Percentiles rank a stretch among this genome's conserved stretches.
Evolutionary conservation across 306 rosid species (phyloP).

Genomic region (Medicago arabica): DNA sequence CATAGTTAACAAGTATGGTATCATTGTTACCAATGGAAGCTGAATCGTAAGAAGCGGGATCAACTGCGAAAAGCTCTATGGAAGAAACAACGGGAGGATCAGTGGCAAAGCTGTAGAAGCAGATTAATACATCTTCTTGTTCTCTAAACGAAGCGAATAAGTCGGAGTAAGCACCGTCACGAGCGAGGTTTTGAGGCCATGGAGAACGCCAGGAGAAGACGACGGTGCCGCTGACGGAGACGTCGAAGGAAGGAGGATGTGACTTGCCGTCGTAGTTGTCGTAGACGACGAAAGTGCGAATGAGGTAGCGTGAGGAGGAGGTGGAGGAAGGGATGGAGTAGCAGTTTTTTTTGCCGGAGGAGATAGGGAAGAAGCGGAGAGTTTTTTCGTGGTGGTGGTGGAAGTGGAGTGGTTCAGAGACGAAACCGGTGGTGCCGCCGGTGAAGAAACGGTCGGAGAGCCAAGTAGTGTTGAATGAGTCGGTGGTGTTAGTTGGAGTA

Average conservation of each 20-base stretch:
- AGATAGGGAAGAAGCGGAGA: conserved; percentile 79
- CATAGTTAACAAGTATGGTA: conserved; percentile 75
- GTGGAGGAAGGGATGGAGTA: conserved; percentile 68
- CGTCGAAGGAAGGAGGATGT: conserved; percentile 88
- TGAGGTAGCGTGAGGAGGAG: conserved; percentile 62
- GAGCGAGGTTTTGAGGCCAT: conserved; percentile 67
- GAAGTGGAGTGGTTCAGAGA: conserved; percentile 89
- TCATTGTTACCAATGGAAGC: conserved; percentile 31
- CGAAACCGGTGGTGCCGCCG: conserved; percentile 68
- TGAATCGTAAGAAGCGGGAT: conserved; percentile 68
- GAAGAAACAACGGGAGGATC: conserved; percentile 88
- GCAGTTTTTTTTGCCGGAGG: conserved; percentile 94
- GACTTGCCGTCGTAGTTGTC: conserved; percentile 95
- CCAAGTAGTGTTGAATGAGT: conserved; percentile 73
- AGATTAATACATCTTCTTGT: conserved; percentile 63
- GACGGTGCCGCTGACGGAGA: conserved; percentile 73
- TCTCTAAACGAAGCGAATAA: conserved; percentile 53
- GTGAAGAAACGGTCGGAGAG: conserved; percentile 84
- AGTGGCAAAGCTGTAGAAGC: conserved; percentile 91
- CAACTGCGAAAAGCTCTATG: conserved; percentile 68
- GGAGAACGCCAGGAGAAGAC: conserved; percentile 95
- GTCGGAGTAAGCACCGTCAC: conserved; percentile 86
- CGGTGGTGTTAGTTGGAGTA: conserved; percentile 61
- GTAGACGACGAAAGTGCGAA: conserved; percentile 83
- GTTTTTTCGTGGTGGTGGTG: conserved; percentile 72